Evolutionary conservation across 176 grass and related monocot species (phyloP), one percentile per base, ranked within the genome.

Genomic region (Melocanna baccifera): DNA sequence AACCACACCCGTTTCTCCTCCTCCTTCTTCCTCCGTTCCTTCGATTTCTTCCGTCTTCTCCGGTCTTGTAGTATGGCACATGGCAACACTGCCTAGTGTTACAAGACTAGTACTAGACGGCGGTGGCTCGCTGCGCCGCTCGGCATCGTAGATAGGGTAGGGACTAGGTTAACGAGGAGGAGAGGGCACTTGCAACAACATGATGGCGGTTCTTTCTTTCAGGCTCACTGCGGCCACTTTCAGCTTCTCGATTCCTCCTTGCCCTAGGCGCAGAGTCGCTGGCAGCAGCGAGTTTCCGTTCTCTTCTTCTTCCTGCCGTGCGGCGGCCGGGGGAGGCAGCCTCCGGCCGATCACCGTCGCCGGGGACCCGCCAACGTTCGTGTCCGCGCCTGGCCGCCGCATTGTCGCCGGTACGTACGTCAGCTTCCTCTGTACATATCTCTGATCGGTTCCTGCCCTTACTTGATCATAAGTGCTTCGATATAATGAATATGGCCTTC

Each of bases 321-420:
- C 71, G 9, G 82, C 76, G 32, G 69, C 7, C 8, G 62, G 18
- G 1, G 78, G 26, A 9, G 75, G 36, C 7, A 70, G 83, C 7
- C 8, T 83, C 73, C 71, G 69, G 2, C 84, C 88, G 19, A 92
- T 99, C 61, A 71, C 86, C 12, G 86, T 99, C 40, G 73, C 39
- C 13, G 96, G 96, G 9, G 87, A 96, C 78, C 93, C 93, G 56
- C 96, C 93, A 36, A 94, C 89, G 6, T 87, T 96, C 58, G 93
- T 96, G 4, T 92, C 89, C 10, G 93, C 96, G 0, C 88, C 93
- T 26, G 88, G 88, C 40, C 96, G 90, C 56, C 91, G 96, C 69
- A 99, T 99, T 56, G 88, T 99, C 59, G 91, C 93, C n/a, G 91
- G 93, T 95, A 85, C 71, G 48, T 73, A 63, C 39, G 19, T 7